A percentile compares a stretch with the other conserved stretches of the same genome.
Evolutionary conservation across 805 yeast species (phyloP).

Genomic region (Kuraishia cidri): DNA sequence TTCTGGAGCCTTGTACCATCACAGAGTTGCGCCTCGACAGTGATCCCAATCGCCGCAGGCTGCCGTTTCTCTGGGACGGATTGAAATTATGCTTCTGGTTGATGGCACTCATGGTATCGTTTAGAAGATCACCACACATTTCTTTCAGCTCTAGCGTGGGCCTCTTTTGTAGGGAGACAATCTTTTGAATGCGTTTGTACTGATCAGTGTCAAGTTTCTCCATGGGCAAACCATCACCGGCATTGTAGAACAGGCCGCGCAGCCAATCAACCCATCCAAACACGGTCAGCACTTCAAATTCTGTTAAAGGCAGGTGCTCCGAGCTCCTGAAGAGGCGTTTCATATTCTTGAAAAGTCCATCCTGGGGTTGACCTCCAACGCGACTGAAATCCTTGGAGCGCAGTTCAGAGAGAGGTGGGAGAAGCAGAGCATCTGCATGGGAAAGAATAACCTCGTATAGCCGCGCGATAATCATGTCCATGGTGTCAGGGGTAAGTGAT

Average conservation of each 20-base stretch:
- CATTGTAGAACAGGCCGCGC: too few species aligned
- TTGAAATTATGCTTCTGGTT: constrained; percentile 39
- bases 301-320: too few species aligned
- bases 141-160: constrained; percentile 32
- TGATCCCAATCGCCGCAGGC: too few species aligned
- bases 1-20: too few species aligned
- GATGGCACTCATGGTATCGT: constrained; percentile 39
- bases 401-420: constrained; percentile 77
- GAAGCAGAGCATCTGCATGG: constrained; percentile 59
- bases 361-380: too few species aligned
- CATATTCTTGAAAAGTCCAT: too few species aligned
- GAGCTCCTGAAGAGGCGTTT: too few species aligned
- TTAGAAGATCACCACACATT: constrained; percentile 53
- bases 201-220: constrained; percentile 50
- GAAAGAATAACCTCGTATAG: constrained; percentile 73
- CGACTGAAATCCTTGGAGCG: too few species aligned
- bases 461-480: constrained; percentile 60
- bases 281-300: constrained; percentile 56
- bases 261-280: constrained; percentile 61
- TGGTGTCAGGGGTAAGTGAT: constrained; percentile 44
- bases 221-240: constrained; percentile 74
- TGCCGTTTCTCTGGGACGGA: too few species aligned
- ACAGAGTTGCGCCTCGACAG: too few species aligned
- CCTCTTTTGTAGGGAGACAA: constrained; percentile 60
- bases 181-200: constrained; percentile 54